Conservation (phyloP, 371 early-diverging fungal species). For the Apophysomyces elegans region DNA sequence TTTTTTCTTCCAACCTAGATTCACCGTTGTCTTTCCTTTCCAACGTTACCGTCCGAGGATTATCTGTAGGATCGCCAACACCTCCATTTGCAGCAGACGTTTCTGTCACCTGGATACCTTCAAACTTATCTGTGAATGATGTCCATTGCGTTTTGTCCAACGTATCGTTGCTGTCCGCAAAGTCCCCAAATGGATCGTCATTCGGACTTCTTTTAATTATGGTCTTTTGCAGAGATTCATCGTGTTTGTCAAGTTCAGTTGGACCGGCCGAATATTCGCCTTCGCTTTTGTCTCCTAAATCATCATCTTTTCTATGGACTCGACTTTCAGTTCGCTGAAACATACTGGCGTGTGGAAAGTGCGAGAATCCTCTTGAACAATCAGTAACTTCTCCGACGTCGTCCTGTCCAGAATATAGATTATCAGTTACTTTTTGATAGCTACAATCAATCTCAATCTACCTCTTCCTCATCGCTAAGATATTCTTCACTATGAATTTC, state of each 20-base stretch:
- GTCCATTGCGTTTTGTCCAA: slow-evolving; percentile 15
- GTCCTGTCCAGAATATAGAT: neutral
- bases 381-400: slow-evolving; percentile 20
- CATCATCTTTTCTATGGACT: slow-evolving; percentile 33
- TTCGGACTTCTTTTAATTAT: slow-evolving; percentile 22
- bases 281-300: slow-evolving; percentile 39
- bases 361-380: slow-evolving; percentile 41
- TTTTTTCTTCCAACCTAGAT: neutral
- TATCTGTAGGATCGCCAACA: neutral
- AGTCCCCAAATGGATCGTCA: slow-evolving; percentile 30
- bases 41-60: neutral
- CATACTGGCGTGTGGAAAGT: slow-evolving; percentile 44
- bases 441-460: slow-evolving; percentile 3
- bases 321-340: slow-evolving; percentile 35
- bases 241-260: slow-evolving; percentile 37
- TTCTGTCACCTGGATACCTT: neutral
- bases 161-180: slow-evolving; percentile 22
- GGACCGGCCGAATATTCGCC: slow-evolving; percentile 42
- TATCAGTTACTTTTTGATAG: neutral
- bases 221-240: slow-evolving; percentile 20
- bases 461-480: slow-evolving; percentile 28
- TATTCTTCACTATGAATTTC: slow-evolving; percentile 15
- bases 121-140: slow-evolving; percentile 6
- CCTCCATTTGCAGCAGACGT: neutral
- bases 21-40: neutral